Evolutionary conservation across 192 early-diverging fungal genomes (phyloP), one percentile per base, ranked within the genome.

Genomic region (Globomyces pollinis-pini): DNA sequence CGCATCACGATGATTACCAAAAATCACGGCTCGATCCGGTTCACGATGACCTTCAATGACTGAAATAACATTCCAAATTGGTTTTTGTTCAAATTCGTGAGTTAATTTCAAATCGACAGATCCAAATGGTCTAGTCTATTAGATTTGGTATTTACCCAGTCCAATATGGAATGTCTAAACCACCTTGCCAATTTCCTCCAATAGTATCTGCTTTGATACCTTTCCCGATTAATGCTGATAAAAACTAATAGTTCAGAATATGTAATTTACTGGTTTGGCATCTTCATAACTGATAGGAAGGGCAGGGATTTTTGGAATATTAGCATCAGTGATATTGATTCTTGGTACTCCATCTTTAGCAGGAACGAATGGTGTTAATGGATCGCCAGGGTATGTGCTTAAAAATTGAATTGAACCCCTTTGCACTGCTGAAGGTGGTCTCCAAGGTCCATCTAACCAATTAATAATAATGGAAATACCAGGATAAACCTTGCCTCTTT

Each of bases 1-100:
- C 6, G 83, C 74, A 56, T 86, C 84, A 38, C 83, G 73, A 39
- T 86, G 84, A 60, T 80, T 81, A 29, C 84, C 84, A 24, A 84
- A 51, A 13, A 86, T 63, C 26, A 86, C 65, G 0, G 69, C 69
- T 16, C 64, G 66, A 32, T 78, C 72, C 7, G 74, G 66, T 9
- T 83, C 73, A 18, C 67, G 61, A 39, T 45, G 61, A 13, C 84
- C 84, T 26, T 63, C 33, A 59, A 86, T 86, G 1, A 61, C 67
- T 11, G 66, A 80, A 30, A 84, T 72, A 39, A 86, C 79, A 51
- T 86, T 84, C 67, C 75, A 79, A 33, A 86, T 75, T 2, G 83
- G 64, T 6, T 47, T 64, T 0, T 68, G 68, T 21, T 70, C 66
- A 54, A 71, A 73, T 15, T 76, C 66, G 16, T 64, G 51, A 36